Evolutionary conservation across 2,329 filamentous ascomycete species (phyloP).

Genomic region (Colletotrichum liriopes): DNA sequence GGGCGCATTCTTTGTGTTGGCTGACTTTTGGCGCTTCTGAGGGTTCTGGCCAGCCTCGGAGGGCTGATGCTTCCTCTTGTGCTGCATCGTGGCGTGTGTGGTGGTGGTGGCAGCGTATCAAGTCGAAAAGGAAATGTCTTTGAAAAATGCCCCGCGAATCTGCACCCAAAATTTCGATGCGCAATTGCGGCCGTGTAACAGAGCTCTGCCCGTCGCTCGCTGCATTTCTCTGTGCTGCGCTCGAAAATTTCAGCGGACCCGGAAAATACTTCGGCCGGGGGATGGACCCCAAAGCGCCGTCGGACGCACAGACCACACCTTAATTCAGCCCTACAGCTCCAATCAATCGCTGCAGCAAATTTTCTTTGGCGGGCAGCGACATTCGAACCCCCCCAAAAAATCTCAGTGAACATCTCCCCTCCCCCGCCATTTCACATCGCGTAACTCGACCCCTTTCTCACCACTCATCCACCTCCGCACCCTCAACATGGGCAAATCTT

Average conservation of each 20-base stretch:
- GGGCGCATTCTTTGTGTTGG: not conserved
- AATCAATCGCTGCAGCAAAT: conserved; percentile 36
- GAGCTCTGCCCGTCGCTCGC: not conserved
- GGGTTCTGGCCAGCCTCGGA: conserved; percentile 27
- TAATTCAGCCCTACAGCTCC: conserved; percentile 48
- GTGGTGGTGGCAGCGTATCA: not conserved
- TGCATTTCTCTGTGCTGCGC: not conserved
- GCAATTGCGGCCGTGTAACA: not conserved
- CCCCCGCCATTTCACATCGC: conserved; percentile 1
- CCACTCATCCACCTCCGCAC: not conserved
- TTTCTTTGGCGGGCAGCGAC: conserved; percentile 44
- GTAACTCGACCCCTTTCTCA: not conserved
- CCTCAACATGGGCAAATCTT: conserved; percentile 88
- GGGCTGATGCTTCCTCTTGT: conserved; percentile 41
- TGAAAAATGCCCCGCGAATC: conserved; percentile 22
- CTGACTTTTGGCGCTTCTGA: conserved; percentile 42
- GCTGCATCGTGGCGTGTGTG: conserved; percentile 24
- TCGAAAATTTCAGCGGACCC: conserved; percentile 41
- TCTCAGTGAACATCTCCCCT: conserved; percentile 12
- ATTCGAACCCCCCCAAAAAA: conserved; percentile 36
- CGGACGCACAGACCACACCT: conserved; percentile 48
- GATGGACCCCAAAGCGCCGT: not conserved
- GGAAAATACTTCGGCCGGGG: conserved; percentile 25
- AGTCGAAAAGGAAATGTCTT: not conserved
- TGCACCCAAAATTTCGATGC: conserved; percentile 14